Base-by-base conservation (phyloP, 495 filamentous ascomycete species). In the Schizothecium vesticola region DNA sequence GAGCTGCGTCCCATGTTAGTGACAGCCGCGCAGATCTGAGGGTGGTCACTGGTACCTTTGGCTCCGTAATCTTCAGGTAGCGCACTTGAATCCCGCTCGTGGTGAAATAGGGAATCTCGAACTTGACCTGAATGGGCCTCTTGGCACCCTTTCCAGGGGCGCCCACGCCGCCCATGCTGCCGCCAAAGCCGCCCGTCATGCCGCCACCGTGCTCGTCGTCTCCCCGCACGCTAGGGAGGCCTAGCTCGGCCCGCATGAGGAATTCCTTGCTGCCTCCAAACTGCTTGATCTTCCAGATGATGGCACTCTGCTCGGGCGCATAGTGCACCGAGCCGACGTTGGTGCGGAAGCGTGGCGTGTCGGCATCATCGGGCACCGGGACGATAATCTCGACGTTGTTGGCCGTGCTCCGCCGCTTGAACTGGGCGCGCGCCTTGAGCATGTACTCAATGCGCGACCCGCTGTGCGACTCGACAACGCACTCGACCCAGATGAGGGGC, bases 221-320 rank as follows among this genome's bases (percentile, higher is more conserved):
- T 63, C 96, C 96, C 71, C 95, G 91, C 36, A 99, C 96, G 55
- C 91, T 95, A 0, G 96, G 95, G 19, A 98, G 81, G 13, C 94
- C 94, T 19, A 99, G 86, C 79, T 99, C 96, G n/a, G 96, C 96
- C 59, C 95, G 90, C 96, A 99, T 99, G 71, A 99, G 87, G 78
- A 99, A 99, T 75, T 99, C 96, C 80, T 99, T 99, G 70, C 90
- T 89, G 63, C 96, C 96, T 8, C 95, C 96, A 76, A 99, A 99
- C 74, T 99, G 96, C 85, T 99, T 99, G 82, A 99, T 99, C 85
- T 98, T 98, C 96, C 96, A 99, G 69, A 99, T 89, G 69, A 99
- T 99, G 33, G 96, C 94, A 56, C 92, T 94, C 74, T 96, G 92
- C 78, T 99, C 96, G 9, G 96, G 96, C 12, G 94, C 94, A 77